phyloP scores from a whole-genome alignment of 495 filamentous ascomycete species.

The Saxophila tyrrhenica region DNA sequence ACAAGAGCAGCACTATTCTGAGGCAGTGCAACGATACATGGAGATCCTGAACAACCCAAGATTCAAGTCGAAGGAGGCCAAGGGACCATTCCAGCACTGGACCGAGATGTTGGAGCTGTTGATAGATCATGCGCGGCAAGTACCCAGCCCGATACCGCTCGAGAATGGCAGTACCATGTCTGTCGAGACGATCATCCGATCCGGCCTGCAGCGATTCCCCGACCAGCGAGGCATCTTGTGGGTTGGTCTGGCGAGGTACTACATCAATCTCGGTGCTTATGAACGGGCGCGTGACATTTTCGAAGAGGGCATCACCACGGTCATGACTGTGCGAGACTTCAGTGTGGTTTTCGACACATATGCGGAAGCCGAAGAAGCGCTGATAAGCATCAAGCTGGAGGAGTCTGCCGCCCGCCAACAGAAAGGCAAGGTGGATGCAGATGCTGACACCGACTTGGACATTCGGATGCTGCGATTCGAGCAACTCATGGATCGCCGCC shows the following conservation, averaged over 20 bases:
- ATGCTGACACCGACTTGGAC: conserved; percentile 90
- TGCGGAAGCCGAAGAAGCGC: conserved; percentile 91
- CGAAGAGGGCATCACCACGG: conserved; percentile 93
- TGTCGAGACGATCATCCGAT: conserved; percentile 86
- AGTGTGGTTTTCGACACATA: conserved; percentile 95
- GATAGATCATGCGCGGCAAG: conserved; percentile 79
- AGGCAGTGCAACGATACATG: conserved; percentile 88
- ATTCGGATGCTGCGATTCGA: conserved; percentile 97
- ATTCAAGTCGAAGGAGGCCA: conserved; percentile 85
- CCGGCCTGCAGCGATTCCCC: conserved; percentile 82
- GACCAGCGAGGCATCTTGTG: conserved; percentile 96
- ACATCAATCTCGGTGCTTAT: conserved; percentile 86
- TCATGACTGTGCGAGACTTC: conserved; percentile 99
- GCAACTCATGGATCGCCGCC: conserved; percentile 91
- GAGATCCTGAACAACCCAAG: conserved; percentile 84
- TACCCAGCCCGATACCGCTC: conserved; percentile 39
- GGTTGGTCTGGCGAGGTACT: conserved; percentile 92
- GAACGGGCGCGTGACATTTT: conserved; percentile 87
- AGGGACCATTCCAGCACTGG: conserved; percentile 94
- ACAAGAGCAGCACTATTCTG: conserved; percentile 73
- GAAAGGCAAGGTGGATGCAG: conserved; percentile 68
- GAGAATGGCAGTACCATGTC: conserved; percentile 55
- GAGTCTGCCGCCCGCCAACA: conserved; percentile 68
- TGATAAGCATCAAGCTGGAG: conserved; percentile 86
- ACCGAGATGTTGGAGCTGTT: conserved; percentile 95